Conservation (phyloP, 2,329 filamentous ascomycete species). For the Rutstroemia sp. region DNA sequence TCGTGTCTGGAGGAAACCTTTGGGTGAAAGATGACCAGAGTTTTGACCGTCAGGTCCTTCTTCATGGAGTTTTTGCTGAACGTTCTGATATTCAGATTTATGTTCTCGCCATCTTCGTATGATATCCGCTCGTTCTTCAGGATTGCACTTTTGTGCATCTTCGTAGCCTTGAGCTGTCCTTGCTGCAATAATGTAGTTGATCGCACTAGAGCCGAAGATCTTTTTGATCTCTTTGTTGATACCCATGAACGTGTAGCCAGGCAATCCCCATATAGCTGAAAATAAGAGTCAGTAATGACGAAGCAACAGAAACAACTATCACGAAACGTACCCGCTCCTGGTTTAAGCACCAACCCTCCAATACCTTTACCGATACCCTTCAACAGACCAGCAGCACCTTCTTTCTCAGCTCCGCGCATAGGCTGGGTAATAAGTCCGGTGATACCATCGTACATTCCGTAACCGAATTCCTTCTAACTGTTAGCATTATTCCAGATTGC, state of each 20-base stretch:
- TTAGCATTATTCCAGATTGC: neutral
- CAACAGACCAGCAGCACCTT: slow-evolving; percentile 57
- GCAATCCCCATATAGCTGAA: slow-evolving; percentile 58
- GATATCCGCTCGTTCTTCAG: slow-evolving; percentile 56
- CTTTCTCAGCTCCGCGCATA: slow-evolving; percentile 57
- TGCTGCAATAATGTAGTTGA: slow-evolving; percentile 74
- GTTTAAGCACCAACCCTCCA: slow-evolving; percentile 73
- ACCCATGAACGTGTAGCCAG: slow-evolving; percentile 78
- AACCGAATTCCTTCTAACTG: slow-evolving; percentile 53
- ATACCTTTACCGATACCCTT: slow-evolving; percentile 80
- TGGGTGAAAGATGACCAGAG: slow-evolving; percentile 23
- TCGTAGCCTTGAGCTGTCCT: slow-evolving; percentile 68
- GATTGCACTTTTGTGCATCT: slow-evolving; percentile 48
- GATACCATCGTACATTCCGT: slow-evolving; percentile 74
- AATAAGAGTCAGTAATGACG: slow-evolving; percentile 4
- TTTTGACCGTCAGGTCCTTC: slow-evolving; percentile 23
- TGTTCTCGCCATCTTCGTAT: slow-evolving; percentile 44
- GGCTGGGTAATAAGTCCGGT: slow-evolving; percentile 77
- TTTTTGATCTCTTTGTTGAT: slow-evolving; percentile 71
- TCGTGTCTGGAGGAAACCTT: slow-evolving; percentile 43
- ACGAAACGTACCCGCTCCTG: slow-evolving; percentile 57
- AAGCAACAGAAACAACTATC: neutral
- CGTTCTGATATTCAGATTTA: slow-evolving; percentile 31
- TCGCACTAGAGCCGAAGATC: slow-evolving; percentile 59
- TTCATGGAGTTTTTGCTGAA: slow-evolving; percentile 30